Evolutionary conservation across 805 yeast genomes (phyloP), one percentile per base, ranked within the genome.

Genomic region (Ogataea allantospora): DNA sequence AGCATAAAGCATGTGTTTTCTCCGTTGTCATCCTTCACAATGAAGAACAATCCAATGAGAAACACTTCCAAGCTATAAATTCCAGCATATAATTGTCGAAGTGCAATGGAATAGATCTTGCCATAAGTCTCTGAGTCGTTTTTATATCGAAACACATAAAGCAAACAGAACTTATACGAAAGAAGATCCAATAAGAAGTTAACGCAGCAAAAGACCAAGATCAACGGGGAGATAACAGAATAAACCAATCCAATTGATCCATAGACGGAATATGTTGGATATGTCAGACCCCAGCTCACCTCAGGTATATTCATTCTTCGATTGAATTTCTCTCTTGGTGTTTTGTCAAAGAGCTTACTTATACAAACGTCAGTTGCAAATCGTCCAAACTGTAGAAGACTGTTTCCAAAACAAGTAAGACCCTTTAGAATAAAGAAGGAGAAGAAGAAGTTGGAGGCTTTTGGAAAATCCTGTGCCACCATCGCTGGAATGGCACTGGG

Each of bases 381-480:
- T 13, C 70, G 73, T 37, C 70, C 73, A 12, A 77, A 62, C 51
- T 84, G 80, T 25, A 88, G 53, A 27, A 89, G 67, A 43, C 78
- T 78, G 40, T 77, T 78, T 0, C 95, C 95, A 45, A 83, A 76
- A 38, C 83, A 77, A 1, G 89, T 75, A 39, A 88, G 63, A 0
- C 95, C 91, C 59, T 84, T 80, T 22, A 88, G 67, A 0, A 86
- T 63, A 25, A 88, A 65, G 53, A 82, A 87, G 3, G 89, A 83
- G 57, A 81, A 81, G 63, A 88, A 89, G 54, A 89, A 88, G 29
- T 81, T 85, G 1, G 96, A 82, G 16, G 95, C 84, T 53, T 83
- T 84, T 0, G 96, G 96, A 23, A 89, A 67, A 50, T 88, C 85
- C 10, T 73, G 71, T 0, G 95, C 95, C 16, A 88, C 66, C 37